Evolutionary conservation across 495 filamentous ascomycete genomes (phyloP), one percentile per base, ranked within the genome.

Genomic region (Daldinia loculata): DNA sequence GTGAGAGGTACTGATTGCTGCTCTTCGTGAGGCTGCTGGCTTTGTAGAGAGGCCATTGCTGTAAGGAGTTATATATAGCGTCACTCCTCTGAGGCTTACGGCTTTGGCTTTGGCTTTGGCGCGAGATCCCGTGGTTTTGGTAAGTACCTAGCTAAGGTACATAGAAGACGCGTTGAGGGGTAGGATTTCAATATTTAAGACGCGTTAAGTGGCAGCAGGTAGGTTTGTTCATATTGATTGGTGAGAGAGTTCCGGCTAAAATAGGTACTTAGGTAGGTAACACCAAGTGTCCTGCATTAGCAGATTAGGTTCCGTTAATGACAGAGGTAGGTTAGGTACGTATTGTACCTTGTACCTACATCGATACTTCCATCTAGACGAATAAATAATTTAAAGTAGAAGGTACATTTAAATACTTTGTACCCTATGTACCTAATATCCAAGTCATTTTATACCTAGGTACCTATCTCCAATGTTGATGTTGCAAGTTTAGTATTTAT

Each of bases 1-100:
- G 71, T 77, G 17, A 75, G 51, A 51, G 74, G 72, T 57, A 81
- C 32, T 58, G 71, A 74, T 62, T 63, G 59, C 12, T 61, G 74
- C 15, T 57, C 55, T 34, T 71, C 62, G 14, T 27, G 15, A 70
- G 53, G 52, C 8, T 70, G 63, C 19, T 66, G 56, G 12, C 59
- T 41, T 48, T 63, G 34, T 62, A 55, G 52, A 22, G 12, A 27
- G 9, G 30, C 30, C 61, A 60, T 61, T 17, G 45, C 53, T 58
- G 29, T 14, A 15, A 34, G 26, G 24, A 22, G n/a, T 14, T 34
- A 26, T 29, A 39, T 34, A 26, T 29, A 39, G 24, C 24, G 14
- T 19, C 34, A 58, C 17, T 9, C 43, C 43, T 24, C 19, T 2
- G 17, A 22, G 9, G 43, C 43, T 48, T 19, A 17, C 9, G 22